Conservation (phyloP, 164 flowering plant genomes). For the Nymphaea thermarum region DNA sequence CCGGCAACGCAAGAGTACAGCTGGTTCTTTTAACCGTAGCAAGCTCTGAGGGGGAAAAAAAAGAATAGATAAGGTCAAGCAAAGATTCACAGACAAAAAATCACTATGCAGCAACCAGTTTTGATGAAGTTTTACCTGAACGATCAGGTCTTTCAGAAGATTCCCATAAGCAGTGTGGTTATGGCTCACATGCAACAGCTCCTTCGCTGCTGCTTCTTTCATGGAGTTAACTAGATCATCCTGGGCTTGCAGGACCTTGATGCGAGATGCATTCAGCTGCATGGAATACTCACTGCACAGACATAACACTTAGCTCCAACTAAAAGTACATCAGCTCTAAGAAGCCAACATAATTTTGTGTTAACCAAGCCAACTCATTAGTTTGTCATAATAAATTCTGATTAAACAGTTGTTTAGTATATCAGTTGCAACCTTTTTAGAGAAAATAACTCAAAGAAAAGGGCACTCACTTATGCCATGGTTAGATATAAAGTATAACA, state of each 20-base stretch:
- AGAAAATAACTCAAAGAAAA: too few relatives aligned
- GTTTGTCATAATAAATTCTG: too few relatives aligned
- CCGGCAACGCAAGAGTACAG: conserved; percentile 52
- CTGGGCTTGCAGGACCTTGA: conserved; percentile 59
- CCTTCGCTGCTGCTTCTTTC: conserved; percentile 50
- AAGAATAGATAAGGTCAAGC: background rate
- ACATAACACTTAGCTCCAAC: too few relatives aligned
- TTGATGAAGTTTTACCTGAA: conserved; percentile 33
- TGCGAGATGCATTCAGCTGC: conserved; percentile 66
- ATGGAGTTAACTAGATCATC: conserved; percentile 52
- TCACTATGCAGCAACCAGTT: background rate
- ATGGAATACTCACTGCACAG: conserved; percentile 59
- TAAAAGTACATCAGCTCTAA: too few relatives aligned
- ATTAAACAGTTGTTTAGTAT: too few relatives aligned
- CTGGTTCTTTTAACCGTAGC: conserved; percentile 42
- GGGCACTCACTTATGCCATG: too few relatives aligned
- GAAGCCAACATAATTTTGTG: too few relatives aligned
- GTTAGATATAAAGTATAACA: too few relatives aligned
- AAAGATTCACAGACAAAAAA: background rate
- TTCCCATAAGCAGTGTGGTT: conserved; percentile 29
- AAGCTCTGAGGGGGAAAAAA: conserved; percentile 25
- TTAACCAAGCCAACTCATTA: too few relatives aligned
- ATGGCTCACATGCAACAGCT: conserved; percentile 27
- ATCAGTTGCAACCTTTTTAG: too few relatives aligned
- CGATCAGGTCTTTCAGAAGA: conserved; percentile 41